These are phyloP conservation scores for Fraxinus excelsior DNA, from an alignment of 257 asterid species.

Conservation along the genomic window DNA sequence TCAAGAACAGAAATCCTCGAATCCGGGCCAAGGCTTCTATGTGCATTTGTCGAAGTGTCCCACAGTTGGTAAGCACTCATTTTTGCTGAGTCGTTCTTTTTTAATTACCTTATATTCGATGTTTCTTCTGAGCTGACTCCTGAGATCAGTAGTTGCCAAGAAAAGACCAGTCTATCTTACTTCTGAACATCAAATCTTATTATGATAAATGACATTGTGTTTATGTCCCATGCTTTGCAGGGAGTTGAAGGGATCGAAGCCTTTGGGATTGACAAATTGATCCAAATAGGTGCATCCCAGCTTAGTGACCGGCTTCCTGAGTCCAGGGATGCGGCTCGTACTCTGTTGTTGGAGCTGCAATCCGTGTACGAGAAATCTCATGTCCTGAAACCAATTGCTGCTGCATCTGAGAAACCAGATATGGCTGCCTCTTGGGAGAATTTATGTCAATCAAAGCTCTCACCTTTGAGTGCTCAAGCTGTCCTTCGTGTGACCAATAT, in stretches of 20 bases:
- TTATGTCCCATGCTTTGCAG: slow-evolving; percentile 36
- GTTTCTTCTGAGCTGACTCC: neutral
- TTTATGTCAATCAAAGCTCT: slow-evolving; percentile 83
- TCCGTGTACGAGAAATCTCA: slow-evolving; percentile 54
- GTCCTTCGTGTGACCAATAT: slow-evolving; percentile 85
- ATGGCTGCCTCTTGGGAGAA: slow-evolving; percentile 65
- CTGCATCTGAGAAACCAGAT: slow-evolving; percentile 40
- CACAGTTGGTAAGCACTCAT: slow-evolving; percentile 56
- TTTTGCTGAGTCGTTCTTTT: neutral
- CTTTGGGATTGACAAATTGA: slow-evolving; percentile 78
- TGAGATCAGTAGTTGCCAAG: slow-evolving; percentile 4
- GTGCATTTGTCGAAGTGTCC: slow-evolving; percentile 72
- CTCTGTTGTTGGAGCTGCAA: slow-evolving; percentile 71
- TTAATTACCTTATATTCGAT: neutral
- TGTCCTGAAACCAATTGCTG: slow-evolving; percentile 32
- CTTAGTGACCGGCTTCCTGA: slow-evolving; percentile 88
- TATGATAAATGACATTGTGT: neutral
- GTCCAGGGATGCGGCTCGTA: slow-evolving; percentile 93
- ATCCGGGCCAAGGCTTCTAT: slow-evolving; percentile 90
- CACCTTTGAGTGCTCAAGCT: slow-evolving; percentile 86
- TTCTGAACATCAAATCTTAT: neutral
- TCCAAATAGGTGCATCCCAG: slow-evolving; percentile 83
- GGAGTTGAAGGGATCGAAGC: slow-evolving; percentile 74
- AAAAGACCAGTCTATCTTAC: neutral
- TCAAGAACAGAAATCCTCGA: slow-evolving; percentile 85